Evolutionary conservation across 495 filamentous ascomycete species (phyloP), one percentile per base, ranked within the genome.

Genomic region (Lasiosphaeria hispida): DNA sequence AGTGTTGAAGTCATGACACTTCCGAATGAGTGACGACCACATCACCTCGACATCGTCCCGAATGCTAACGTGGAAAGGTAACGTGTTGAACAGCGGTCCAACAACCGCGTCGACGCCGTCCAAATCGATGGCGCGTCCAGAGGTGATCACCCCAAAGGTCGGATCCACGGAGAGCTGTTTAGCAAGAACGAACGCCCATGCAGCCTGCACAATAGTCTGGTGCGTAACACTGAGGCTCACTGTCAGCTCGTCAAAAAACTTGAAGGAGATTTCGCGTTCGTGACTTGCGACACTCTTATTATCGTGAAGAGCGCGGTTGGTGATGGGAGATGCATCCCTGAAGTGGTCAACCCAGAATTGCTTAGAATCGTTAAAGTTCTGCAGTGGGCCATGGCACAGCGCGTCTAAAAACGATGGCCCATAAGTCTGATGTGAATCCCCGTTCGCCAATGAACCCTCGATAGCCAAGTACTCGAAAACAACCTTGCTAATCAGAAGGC

Each of bases 71-170:
- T 77, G 72, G 63, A 87, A 88, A 7, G 92, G 90, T 0, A 96
- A 75, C 0, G 92, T 96, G 70, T 97, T 97, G 78, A 97, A 96
- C 4, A 96, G 69, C 0, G 93, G 93, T 0, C 94, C 94, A 51
- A 92, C 82, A 7, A 88, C 80, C 8, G 77, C 71, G 36, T 96
- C 90, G 11, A 85, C 81, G 0, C 76, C 80, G 30, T 86, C 79
- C 15, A 87, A 66, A 19, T 86, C 80, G 2, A 96, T 78, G 10
- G 82, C 77, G 50, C 90, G 78, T 2, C 90, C 90, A 14, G 89
- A 88, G 1, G 87, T 79, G 17, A 94, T 78, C 6, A 88, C 69
- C 2, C 89, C 89, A 51, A 90, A 77, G 1, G 82, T 79, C 6
- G 70, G 69, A 10, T 65, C 63, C 6, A 57, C 37, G 6, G 54